Base-by-base conservation (phyloP, 2,329 filamentous ascomycete species). In the Exophiala phaeomuriformis region DNA sequence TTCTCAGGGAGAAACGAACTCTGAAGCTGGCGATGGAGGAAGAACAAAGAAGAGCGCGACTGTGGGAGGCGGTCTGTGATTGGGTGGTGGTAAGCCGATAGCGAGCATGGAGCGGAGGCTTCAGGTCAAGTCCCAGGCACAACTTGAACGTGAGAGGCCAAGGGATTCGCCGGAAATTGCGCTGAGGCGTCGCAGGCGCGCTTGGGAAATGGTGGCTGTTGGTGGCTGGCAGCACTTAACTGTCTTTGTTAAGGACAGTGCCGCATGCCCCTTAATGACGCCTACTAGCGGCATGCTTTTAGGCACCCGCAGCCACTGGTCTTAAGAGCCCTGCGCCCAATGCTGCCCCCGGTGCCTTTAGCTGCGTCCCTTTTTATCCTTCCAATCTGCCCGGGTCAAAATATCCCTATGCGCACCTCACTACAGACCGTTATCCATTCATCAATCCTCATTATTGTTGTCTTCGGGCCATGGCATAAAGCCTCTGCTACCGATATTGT, bases 141-240 rank as follows among this genome's bases (percentile, higher is more conserved):
- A 28, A 29, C 32, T 19, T 19, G 19, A 27, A 32, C 42, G 42
- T 12, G n/a, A 10, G 10, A 45, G 36, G 39, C 49, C 1, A 31
- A 41, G 28, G 45, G 33, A 40, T 35, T 35, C 41, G 36, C 49
- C 52, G 52, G 52, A 54, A 54, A 54, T 54, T 54, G 52, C 28
- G 29, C 49, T 40, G 32, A 49, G 47, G 44, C 51, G 35, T 30
- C 47, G 42, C 39, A 49, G 27, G 31, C 6, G 29, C 40, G 41
- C n/a, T 32, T 53, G 40, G n/a, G 51, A 41, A 5, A 46, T 39
- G 42, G 46, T 31, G 45, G 9, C 28, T 7, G 19, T 7, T 39
- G 42, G 46, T 31, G 45, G 9, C 28, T 7, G 19, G 4, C 41
- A 7, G n/a, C 27, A n/a, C 33, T 28, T 37, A 9, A 37, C 33